Conservation (phyloP, 306 rosid genomes). For the barrel medic (Medicago truncatula) region DNA sequence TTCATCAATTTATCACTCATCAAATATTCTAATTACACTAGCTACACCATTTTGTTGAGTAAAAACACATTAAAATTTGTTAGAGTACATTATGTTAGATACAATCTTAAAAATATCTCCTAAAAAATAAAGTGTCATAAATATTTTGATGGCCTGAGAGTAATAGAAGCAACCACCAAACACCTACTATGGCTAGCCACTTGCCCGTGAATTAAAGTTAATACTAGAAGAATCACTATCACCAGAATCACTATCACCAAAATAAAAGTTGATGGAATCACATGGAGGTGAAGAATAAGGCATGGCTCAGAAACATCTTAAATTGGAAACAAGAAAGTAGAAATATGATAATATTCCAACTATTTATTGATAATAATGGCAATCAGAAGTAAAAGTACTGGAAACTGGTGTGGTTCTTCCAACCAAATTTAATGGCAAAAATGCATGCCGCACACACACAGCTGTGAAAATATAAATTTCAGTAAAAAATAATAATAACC, state of each 20-base stretch:
- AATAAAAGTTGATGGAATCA: conserved; percentile 28
- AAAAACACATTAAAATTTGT: no score
- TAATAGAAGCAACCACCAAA: conserved; percentile 42
- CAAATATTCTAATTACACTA: no score
- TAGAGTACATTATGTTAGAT: no score
- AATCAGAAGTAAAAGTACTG: not conserved
- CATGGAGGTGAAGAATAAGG: not conserved
- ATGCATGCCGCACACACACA: conserved; percentile 3
- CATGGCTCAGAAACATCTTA: conserved; percentile 27
- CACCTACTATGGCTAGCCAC: conserved; percentile 12
- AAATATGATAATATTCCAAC: not conserved
- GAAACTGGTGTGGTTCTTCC: not conserved
- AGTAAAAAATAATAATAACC: no score
- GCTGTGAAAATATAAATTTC: conserved; percentile 12
- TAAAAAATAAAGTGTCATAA: not conserved
- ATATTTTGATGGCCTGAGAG: conserved; percentile 23
- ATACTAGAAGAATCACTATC: not conserved
- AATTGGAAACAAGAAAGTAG: conserved; percentile 25
- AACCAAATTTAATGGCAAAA: conserved; percentile 35
- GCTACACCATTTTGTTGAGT: no score
- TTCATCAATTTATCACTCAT: no score
- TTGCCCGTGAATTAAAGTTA: conserved; percentile 33
- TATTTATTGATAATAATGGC: conserved; percentile 2
- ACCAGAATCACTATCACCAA: not conserved
- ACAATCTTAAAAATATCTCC: not conserved